These are phyloP conservation scores for Clonostachys chloroleuca DNA, from an alignment of 2,329 filamentous ascomycete species.

Conservation along the genomic window DNA sequence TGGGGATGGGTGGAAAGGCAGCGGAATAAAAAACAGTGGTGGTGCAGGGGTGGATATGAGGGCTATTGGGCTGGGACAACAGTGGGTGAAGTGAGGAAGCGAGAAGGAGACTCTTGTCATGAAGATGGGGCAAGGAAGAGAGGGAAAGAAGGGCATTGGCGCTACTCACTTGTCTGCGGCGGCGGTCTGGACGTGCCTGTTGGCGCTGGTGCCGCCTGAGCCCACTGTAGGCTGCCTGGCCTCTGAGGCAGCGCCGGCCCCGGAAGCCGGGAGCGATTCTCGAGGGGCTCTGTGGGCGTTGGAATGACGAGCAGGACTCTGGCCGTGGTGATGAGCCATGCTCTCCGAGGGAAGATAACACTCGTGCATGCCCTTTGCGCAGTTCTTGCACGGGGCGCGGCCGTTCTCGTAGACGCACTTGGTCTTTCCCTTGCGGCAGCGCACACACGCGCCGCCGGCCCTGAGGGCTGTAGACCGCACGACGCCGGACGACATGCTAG, in stretches of 20 bases:
- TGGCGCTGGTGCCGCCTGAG: constrained; percentile 35
- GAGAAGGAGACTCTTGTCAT: neutral
- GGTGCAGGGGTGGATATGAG: neutral
- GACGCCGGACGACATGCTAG: constrained; percentile 29
- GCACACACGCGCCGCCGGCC: constrained; percentile 57
- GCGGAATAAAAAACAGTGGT: neutral
- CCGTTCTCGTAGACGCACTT: constrained; percentile 62
- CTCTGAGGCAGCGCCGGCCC: constrained; percentile 37
- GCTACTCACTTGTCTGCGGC: constrained; percentile 49
- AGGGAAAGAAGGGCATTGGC: constrained; percentile 3
- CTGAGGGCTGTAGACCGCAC: constrained; percentile 55
- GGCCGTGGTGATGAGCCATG: constrained; percentile 54
- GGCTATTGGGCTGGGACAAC: neutral
- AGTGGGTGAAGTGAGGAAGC: neutral
- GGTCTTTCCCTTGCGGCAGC: constrained; percentile 61
- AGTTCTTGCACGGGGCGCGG: constrained; percentile 59
- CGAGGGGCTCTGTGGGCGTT: constrained; percentile 44
- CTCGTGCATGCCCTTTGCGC: constrained; percentile 59
- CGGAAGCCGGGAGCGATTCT: constrained; percentile 50
- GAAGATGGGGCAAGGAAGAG: neutral
- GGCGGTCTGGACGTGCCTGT: constrained; percentile 37
- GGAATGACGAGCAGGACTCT: constrained; percentile 47
- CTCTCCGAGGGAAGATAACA: constrained; percentile 59
- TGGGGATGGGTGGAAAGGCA: constrained; percentile 1
- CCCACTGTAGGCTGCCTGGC: constrained; percentile 35